Conservation (phyloP, 345 rosid species). For the Fremontodendron californicum region DNA sequence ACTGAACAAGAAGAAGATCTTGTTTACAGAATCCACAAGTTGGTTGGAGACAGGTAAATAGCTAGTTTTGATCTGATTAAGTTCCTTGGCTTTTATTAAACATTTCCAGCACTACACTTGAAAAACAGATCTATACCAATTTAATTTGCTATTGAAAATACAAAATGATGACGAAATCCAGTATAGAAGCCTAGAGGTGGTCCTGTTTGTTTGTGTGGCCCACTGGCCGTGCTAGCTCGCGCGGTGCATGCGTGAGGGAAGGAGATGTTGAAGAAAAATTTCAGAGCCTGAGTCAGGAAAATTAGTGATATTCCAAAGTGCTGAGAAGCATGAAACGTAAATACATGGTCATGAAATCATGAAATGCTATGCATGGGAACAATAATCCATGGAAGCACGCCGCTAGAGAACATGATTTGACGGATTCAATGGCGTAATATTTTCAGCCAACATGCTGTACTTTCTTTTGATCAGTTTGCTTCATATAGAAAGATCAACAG, state of each 20-base stretch:
- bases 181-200: neutral
- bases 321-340: neutral
- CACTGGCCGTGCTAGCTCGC: neutral
- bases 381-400: neutral
- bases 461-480: neutral
- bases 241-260: neutral
- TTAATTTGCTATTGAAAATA: neutral
- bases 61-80: neutral
- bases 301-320: no score
- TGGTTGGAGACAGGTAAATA: slow-evolving; percentile 50
- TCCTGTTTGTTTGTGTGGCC: neutral
- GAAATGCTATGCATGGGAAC: neutral
- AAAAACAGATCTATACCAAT: neutral
- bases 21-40: slow-evolving; percentile 44
- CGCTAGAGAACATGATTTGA: neutral
- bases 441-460: neutral
- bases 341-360: neutral
- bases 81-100: neutral
- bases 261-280: no score
- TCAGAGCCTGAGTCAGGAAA: neutral
- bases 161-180: neutral
- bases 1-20: slow-evolving; percentile 56
- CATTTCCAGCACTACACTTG: neutral
- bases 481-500: neutral
- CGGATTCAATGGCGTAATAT: neutral